Evolutionary conservation across 129 eudicot species (phyloP).

Genomic region (Helianthus tuberosus): DNA sequence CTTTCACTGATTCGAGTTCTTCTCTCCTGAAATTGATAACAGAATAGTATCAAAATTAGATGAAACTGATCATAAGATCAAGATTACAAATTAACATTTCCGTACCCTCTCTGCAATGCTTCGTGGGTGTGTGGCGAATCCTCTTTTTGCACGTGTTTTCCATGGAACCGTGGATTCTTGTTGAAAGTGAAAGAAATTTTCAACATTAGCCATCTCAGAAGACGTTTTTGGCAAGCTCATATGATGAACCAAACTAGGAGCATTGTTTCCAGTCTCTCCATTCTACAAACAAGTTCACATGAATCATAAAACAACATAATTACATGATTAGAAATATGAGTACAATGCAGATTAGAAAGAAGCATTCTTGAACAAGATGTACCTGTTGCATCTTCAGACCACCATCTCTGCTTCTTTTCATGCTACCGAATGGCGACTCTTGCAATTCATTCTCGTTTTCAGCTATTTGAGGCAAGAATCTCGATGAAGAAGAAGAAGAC

Average conservation of each 20-base stretch:
- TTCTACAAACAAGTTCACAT: constrained; percentile 43
- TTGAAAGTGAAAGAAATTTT: constrained; percentile 70
- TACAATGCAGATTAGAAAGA: neutral
- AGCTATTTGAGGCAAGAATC: constrained; percentile 66
- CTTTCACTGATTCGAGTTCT: constrained; percentile 91
- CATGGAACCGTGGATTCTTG: constrained; percentile 69
- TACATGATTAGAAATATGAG: neutral
- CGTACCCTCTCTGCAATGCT: constrained; percentile 99
- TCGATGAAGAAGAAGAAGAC: constrained; percentile 44
- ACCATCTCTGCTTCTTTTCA: constrained; percentile 64
- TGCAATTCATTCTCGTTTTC: constrained; percentile 51
- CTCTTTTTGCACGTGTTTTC: constrained; percentile 91
- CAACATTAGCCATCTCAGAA: constrained; percentile 59
- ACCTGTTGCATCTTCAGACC: constrained; percentile 68
- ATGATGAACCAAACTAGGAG: constrained; percentile 68
- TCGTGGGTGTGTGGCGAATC: constrained; percentile 94
- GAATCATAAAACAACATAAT: neutral
- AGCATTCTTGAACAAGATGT: constrained; percentile 19
- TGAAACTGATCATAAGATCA: neutral
- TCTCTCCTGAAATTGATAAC: constrained; percentile 52
- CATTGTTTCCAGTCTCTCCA: constrained; percentile 48
- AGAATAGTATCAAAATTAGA: constrained; percentile 3
- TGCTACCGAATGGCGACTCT: constrained; percentile 47
- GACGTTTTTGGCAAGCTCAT: constrained; percentile 81
- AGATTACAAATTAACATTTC: neutral